Base-by-base conservation (phyloP, 2,329 filamentous ascomycete species). In the Fusarium lateritium region DNA sequence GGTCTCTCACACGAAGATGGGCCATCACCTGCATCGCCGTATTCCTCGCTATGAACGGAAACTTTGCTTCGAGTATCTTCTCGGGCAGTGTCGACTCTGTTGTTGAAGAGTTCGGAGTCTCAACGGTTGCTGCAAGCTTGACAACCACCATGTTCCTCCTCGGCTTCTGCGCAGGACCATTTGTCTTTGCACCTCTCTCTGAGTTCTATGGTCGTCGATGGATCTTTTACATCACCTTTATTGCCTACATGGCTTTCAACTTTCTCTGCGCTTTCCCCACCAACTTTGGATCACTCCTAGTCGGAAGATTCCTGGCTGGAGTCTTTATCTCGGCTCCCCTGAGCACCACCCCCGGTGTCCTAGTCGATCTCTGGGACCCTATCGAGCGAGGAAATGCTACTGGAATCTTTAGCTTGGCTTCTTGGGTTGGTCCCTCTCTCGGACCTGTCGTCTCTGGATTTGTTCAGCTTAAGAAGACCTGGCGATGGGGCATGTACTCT, bases 371-470 rank as follows among this genome's bases (percentile, higher is more conserved):
- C 9, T 88, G 85, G 86, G 79, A 81, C 21, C 82, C 84, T 0
- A 59, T 86, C 7, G 81, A 86, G 69, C 80, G 87, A 26, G 82
- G 83, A 7, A 86, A 85, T 56, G 83, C 84, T 39, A 85, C 88
- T 82, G 85, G 85, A 4, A 77, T 82, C 3, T 88, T 88, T 72
- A 79, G 80, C 2, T 79, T 83, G 62, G 84, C 86, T 79, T 83
- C 85, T 0, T 88, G 85, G 78, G 80, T 85, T 6, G 85, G 85
- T 0, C 86, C 85, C 0, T 82, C 85, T 0, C 75, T 87, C 0
- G 86, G 85, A 0, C 86, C 87, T 2, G 81, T 90, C 24, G 69
- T 88, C 19, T 80, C 80, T 2, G 88, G 88, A 6, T 90, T 90
- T 67, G 75, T 90, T 2, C 76, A 89, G 69, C 74, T 89, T 8